Conservation (phyloP, 768 basidiomycete species). For the Tricholoma saponaceum region DNA sequence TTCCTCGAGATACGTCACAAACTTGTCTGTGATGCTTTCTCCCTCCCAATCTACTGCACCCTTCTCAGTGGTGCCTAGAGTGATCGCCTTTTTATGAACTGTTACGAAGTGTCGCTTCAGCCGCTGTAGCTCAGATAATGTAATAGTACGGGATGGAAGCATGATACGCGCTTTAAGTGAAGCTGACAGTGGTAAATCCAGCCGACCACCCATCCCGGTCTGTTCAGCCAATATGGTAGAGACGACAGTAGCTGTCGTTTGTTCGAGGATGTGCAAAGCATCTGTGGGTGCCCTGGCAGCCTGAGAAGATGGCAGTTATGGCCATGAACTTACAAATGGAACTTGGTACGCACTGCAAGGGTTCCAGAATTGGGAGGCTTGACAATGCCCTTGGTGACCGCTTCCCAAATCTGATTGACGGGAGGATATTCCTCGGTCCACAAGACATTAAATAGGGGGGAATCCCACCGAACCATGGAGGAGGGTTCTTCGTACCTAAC, state of each 20-base stretch:
- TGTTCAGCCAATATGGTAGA: slow-evolving; percentile 68
- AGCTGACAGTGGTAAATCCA: slow-evolving; percentile 40
- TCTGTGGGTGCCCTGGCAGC: slow-evolving; percentile 81
- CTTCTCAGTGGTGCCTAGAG: slow-evolving; percentile 74
- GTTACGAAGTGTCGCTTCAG: slow-evolving; percentile 89
- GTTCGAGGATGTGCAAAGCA: slow-evolving; percentile 82
- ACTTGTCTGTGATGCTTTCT: slow-evolving; percentile 63
- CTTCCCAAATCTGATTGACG: slow-evolving; percentile 71
- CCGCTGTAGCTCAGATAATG: slow-evolving; percentile 84
- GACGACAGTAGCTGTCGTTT: slow-evolving; percentile 66
- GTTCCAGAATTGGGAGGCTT: slow-evolving; percentile 90
- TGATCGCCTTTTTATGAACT: slow-evolving; percentile 86
- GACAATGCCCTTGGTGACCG: slow-evolving; percentile 71
- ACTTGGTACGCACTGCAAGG: slow-evolving; percentile 45
- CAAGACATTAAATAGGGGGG: slow-evolving; percentile 83
- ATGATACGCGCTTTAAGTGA: slow-evolving; percentile 42
- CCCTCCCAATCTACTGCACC: slow-evolving; percentile 77
- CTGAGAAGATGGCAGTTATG: slow-evolving; percentile 33
- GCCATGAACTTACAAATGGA: not conserved
- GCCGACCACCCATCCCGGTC: slow-evolving; percentile 48
- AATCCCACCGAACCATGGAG: slow-evolving; percentile 99
- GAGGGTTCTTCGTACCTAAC: slow-evolving; percentile 94
- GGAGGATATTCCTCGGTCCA: slow-evolving; percentile 71
- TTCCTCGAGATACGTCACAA: slow-evolving; percentile 70
- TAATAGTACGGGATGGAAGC: slow-evolving; percentile 68